Conservation (phyloP, 2,329 filamentous ascomycete species). For the Colletotrichum endophyticum region DNA sequence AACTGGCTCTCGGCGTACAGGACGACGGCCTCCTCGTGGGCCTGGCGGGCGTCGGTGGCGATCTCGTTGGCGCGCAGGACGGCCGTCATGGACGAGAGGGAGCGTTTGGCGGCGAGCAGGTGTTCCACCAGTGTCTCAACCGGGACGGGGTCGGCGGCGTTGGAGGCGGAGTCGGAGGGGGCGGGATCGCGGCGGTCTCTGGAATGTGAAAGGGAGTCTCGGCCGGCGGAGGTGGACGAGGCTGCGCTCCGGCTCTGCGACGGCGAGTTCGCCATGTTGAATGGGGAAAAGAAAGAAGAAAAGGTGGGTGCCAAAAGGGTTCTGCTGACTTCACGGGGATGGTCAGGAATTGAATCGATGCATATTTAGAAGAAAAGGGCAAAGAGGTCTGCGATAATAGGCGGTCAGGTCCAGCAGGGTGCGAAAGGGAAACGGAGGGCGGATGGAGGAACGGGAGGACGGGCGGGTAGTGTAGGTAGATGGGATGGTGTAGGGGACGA, state of each 20-base stretch:
- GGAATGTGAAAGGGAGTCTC: slow-evolving; percentile 17
- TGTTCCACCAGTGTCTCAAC: slow-evolving; percentile 84
- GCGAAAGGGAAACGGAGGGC: not conserved
- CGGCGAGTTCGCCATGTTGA: slow-evolving; percentile 21
- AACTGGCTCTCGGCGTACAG: slow-evolving; percentile 74
- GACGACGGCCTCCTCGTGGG: slow-evolving; percentile 80
- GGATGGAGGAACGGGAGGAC: not conserved
- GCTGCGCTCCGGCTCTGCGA: slow-evolving; percentile 18
- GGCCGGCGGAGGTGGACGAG: slow-evolving; percentile 22
- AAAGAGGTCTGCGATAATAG: not conserved
- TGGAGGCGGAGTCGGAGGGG: not conserved
- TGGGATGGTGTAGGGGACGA: slow-evolving; percentile 12
- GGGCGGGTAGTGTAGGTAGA: not conserved
- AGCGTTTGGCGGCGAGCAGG: slow-evolving; percentile 86
- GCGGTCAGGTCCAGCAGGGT: not conserved
- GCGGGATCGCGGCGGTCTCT: slow-evolving; percentile 29
- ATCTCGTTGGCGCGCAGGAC: slow-evolving; percentile 89
- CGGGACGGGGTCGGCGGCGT: slow-evolving; percentile 43
- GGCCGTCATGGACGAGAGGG: slow-evolving; percentile 80
- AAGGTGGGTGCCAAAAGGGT: not conserved
- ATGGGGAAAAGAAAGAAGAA: not conserved
- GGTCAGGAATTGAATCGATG: slow-evolving; percentile 16
- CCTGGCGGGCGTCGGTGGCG: slow-evolving; percentile 74
- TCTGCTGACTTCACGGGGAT: not conserved
- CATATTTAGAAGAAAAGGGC: slow-evolving; percentile 3